Evolutionary conservation across 345 rosid species (phyloP).

Genomic region (Excoecaria cochinchinensis): DNA sequence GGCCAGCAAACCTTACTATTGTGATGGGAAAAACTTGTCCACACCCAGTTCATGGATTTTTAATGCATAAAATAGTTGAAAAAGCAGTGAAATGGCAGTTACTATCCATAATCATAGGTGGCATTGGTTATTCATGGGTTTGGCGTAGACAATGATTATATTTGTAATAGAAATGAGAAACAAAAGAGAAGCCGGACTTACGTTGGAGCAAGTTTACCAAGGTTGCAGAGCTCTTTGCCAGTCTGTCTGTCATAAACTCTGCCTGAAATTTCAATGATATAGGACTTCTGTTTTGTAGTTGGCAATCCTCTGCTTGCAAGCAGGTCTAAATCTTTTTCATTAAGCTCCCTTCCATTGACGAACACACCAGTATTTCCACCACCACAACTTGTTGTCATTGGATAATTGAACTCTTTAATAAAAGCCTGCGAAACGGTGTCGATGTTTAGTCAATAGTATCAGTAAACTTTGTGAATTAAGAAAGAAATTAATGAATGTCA

Average conservation of each 20-base stretch:
- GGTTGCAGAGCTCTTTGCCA: slow-evolving; percentile 14
- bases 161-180: neutral
- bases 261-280: slow-evolving; percentile 21
- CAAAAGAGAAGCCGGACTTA: slow-evolving; percentile 16
- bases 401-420: slow-evolving; percentile 27
- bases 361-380: slow-evolving; percentile 27
- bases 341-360: slow-evolving; percentile 32
- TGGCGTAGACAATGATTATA: no score
- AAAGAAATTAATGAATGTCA: no score
- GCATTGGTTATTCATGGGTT: no score
- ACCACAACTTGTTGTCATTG: slow-evolving; percentile 25
- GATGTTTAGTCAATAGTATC: neutral
- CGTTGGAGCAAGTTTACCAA: slow-evolving; percentile 37
- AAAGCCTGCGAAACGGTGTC: slow-evolving; percentile 16
- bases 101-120: no score
- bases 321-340: slow-evolving; percentile 24
- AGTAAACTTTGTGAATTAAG: neutral
- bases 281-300: slow-evolving; percentile 15
- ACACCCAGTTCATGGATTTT: no score
- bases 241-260: slow-evolving; percentile 23
- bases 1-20: no score
- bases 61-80: no score
- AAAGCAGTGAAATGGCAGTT: no score
- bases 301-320: slow-evolving; percentile 30
- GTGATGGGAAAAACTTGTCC: no score